Evolutionary conservation across 1,284 basidiomycete genomes (phyloP).

Genomic region (Puccinia novopanici): DNA sequence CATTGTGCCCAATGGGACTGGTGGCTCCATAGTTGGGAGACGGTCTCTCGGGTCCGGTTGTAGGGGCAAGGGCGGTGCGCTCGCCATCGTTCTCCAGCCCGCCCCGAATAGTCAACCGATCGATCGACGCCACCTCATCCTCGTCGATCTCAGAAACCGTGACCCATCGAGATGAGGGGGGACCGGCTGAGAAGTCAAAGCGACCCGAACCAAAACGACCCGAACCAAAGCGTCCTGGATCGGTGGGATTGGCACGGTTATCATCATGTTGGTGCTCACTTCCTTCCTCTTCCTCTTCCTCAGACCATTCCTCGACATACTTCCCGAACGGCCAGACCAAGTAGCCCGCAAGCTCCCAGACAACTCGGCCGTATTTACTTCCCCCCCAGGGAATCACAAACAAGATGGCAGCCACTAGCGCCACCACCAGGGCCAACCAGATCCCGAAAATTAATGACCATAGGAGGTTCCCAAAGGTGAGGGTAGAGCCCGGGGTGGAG

Average conservation of each 20-base stretch:
- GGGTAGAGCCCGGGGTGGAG: slow-evolving; percentile 83
- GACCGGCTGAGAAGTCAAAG: too few species aligned
- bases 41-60: background rate
- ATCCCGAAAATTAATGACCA: slow-evolving; percentile 86
- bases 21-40: slow-evolving; percentile 32
- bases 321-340: slow-evolving; percentile 96
- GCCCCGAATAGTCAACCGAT: slow-evolving; percentile 59
- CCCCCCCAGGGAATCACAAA: slow-evolving; percentile 76
- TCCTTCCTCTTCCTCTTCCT: slow-evolving; percentile 61
- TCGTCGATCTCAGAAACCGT: slow-evolving; percentile 57
- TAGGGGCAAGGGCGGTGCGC: background rate
- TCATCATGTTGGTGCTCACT: slow-evolving; percentile 32
- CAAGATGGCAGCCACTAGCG: slow-evolving; percentile 70
- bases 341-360: slow-evolving; percentile 93
- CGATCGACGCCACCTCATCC: slow-evolving; percentile 59
- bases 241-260: background rate
- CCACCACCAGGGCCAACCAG: slow-evolving; percentile 80
- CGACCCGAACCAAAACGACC: too few species aligned
- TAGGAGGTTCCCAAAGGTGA: slow-evolving; percentile 81
- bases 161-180: slow-evolving; percentile 49
- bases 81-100: slow-evolving; percentile 49
- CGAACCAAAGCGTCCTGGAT: slow-evolving; percentile 36
- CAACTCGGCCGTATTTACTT: slow-evolving; percentile 77
- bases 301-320: slow-evolving; percentile 80
- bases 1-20: slow-evolving; percentile 36